These are phyloP conservation scores for Annulohypoxylon nitens DNA, from an alignment of 495 filamentous ascomycete species.

Conservation along the genomic window DNA sequence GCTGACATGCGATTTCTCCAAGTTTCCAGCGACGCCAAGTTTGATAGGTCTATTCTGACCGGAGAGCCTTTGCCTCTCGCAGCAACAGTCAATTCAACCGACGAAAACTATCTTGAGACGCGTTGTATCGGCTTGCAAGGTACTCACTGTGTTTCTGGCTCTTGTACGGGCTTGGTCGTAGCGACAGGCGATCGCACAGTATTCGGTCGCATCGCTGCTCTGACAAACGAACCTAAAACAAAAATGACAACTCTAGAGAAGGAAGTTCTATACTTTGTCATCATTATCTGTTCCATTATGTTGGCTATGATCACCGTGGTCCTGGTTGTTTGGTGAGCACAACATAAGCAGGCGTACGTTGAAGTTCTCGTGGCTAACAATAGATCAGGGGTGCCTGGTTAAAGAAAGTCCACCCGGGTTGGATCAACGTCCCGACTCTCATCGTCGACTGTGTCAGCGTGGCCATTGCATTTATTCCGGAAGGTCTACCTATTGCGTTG, in stretches of 20 bases:
- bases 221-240: slow-evolving; percentile 71
- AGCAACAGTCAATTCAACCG: slow-evolving; percentile 70
- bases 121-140: slow-evolving; percentile 79
- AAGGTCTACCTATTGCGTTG: slow-evolving; percentile 77
- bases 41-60: slow-evolving; percentile 79
- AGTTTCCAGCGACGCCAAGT: slow-evolving; percentile 73
- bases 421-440: slow-evolving; percentile 76
- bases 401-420: slow-evolving; percentile 67
- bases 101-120: slow-evolving; percentile 80
- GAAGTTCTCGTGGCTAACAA: slow-evolving; percentile 20
- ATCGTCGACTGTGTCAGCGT: slow-evolving; percentile 76
- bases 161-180: slow-evolving; percentile 73
- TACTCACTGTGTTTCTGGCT: slow-evolving; percentile 75
- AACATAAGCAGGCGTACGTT: background rate
- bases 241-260: slow-evolving; percentile 75
- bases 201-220: slow-evolving; percentile 76
- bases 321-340: slow-evolving; percentile 68
- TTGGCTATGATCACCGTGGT: slow-evolving; percentile 67
- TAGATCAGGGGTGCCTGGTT: slow-evolving; percentile 72
- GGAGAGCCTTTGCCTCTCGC: slow-evolving; percentile 72
- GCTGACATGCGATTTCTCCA: slow-evolving; percentile 77
- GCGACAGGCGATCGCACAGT: slow-evolving; percentile 69
- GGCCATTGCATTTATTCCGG: slow-evolving; percentile 80
- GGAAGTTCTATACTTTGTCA: slow-evolving; percentile 76
- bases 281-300: slow-evolving; percentile 71